phyloP scores from a whole-genome alignment of 163 green algal species.

The Chlamydomonas reinhardtii region DNA sequence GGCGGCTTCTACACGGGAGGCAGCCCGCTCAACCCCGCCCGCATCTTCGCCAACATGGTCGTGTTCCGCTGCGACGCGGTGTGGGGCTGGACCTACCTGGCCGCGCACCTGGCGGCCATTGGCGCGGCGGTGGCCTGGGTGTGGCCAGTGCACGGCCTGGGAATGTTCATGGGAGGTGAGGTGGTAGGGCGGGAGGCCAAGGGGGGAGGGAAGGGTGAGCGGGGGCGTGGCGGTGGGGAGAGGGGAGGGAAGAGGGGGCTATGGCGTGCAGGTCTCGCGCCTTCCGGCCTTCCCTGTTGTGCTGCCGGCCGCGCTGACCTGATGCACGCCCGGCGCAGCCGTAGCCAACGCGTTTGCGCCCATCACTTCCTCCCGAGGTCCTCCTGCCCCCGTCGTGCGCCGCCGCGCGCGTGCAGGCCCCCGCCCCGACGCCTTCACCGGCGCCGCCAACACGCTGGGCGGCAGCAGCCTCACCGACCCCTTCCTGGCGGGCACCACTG shows the following conservation, averaged over 20 bases:
- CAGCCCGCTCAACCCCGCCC: constrained; percentile 55
- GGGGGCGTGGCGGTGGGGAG: neutral
- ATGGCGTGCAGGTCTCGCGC: neutral
- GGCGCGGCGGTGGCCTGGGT: constrained; percentile 39
- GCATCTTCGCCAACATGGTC: constrained; percentile 50
- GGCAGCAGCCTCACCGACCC: constrained; percentile 16
- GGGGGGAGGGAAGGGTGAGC: neutral
- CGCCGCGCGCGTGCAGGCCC: too few relatives aligned
- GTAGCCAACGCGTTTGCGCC: too few relatives aligned
- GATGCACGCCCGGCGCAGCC: too few relatives aligned
- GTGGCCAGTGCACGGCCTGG: constrained; percentile 43
- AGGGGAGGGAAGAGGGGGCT: neutral
- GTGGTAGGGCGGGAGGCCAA: neutral
- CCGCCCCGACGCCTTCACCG: constrained; percentile 23
- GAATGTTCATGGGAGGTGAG: constrained; percentile 48
- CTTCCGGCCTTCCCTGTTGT: too few relatives aligned
- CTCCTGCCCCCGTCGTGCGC: too few relatives aligned
- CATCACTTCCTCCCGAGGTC: too few relatives aligned
- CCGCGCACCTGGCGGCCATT: constrained; percentile 38
- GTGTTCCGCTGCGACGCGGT: constrained; percentile 57
- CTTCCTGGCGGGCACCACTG: neutral
- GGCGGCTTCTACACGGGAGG: constrained; percentile 54
- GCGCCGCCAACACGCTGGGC: neutral
- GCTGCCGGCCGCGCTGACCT: too few relatives aligned
- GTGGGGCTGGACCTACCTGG: constrained; percentile 49